Conservation (phyloP, 2,329 filamentous ascomycete species). For the Zymoseptoria ardabiliae region DNA sequence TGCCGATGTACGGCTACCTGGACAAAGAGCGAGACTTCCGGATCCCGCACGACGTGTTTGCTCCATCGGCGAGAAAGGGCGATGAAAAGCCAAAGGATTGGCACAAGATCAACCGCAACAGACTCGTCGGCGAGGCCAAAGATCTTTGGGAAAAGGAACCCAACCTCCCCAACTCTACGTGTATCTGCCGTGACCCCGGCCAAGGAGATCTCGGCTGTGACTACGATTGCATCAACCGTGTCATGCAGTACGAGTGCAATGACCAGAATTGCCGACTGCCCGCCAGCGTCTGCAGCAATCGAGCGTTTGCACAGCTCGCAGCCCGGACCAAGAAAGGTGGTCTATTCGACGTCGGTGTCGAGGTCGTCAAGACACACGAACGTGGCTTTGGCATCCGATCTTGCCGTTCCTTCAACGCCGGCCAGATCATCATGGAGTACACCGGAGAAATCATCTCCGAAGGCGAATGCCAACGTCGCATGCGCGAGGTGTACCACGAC, state of each 20-base stretch:
- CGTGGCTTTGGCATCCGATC: constrained; percentile 87
- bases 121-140: constrained; percentile 52
- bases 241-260: constrained; percentile 97
- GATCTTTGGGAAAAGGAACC: constrained; percentile 28
- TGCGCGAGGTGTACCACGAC: constrained; percentile 89
- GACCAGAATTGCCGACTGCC: constrained; percentile 78
- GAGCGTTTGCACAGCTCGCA: constrained; percentile 74
- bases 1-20: constrained; percentile 41
- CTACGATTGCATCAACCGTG: constrained; percentile 85
- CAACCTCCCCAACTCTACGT: constrained; percentile 36
- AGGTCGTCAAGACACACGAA: constrained; percentile 84
- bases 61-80: constrained; percentile 63
- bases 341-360: constrained; percentile 85
- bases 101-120: constrained; percentile 86
- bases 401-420: constrained; percentile 76
- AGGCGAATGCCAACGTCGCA: constrained; percentile 83
- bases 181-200: constrained; percentile 58
- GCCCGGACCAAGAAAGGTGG: constrained; percentile 66
- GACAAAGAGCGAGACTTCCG: constrained; percentile 67
- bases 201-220: constrained; percentile 67
- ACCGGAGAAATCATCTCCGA: constrained; percentile 96
- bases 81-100: constrained; percentile 91
- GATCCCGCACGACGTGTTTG: constrained; percentile 83
- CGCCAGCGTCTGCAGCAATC: constrained; percentile 69
- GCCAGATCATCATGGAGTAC: constrained; percentile 98